A percentile compares a stretch with the other conserved stretches of the same genome.
These are phyloP conservation scores for Margaritispora aquatica DNA, from an alignment of 495 filamentous ascomycete species.

Conservation along the genomic window DNA sequence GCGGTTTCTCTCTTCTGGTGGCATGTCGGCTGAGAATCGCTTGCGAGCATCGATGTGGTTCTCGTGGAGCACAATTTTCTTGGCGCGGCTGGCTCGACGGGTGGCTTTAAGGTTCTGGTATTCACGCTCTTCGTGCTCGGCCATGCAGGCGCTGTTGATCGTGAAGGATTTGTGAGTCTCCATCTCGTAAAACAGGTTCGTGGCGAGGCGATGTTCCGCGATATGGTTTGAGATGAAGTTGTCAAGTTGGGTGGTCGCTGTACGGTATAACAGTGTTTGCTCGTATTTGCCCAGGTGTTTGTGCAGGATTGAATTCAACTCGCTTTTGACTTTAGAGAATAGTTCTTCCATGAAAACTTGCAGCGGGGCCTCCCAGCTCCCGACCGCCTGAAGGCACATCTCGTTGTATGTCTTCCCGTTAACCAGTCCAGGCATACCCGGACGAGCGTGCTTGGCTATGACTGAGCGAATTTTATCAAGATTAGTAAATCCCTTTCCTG, in stretches of 20 bases:
- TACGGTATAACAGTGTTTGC: slow-evolving; percentile 13
- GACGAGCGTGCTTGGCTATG: slow-evolving; percentile 2
- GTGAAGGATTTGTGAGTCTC: slow-evolving; percentile 18
- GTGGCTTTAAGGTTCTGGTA: neutral
- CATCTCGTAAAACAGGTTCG: slow-evolving; percentile 2
- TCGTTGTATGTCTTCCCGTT: neutral
- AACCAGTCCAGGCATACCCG: slow-evolving; percentile 14
- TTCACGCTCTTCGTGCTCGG: neutral
- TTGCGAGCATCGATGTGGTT: neutral
- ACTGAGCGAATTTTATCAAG: slow-evolving; percentile 7
- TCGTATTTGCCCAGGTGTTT: slow-evolving; percentile 1
- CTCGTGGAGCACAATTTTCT: neutral
- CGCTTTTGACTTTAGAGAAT: slow-evolving; percentile 1
- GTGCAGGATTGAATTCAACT: neutral
- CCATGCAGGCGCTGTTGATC: slow-evolving; percentile 10
- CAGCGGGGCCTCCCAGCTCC: slow-evolving; percentile 14
- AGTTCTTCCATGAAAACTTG: slow-evolving; percentile 8
- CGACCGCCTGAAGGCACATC: slow-evolving; percentile 2
- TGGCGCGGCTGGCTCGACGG: neutral
- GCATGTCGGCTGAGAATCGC: slow-evolving; percentile 8
- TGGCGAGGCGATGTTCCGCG: neutral
- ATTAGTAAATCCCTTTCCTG: slow-evolving; percentile 4
- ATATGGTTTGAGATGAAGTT: slow-evolving; percentile 5
- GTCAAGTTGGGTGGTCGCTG: neutral
- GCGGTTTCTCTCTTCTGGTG: slow-evolving; percentile 18